These are phyloP conservation scores for Cucurbita moschata DNA, from an alignment of 306 rosid genomes.

Conservation along the genomic window DNA sequence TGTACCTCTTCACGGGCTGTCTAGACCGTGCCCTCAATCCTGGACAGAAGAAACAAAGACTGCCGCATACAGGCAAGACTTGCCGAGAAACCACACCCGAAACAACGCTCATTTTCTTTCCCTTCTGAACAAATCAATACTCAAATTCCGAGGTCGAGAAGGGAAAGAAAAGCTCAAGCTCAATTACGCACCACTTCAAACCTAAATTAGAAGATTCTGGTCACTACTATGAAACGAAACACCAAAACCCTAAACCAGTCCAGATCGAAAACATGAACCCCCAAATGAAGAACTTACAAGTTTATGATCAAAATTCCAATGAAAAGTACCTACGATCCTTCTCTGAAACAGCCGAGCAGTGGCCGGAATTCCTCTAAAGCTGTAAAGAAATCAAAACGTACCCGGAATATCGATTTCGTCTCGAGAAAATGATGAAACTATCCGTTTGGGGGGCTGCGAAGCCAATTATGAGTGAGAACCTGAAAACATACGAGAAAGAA, in stretches of 20 bases:
- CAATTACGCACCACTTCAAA: conserved; percentile 19
- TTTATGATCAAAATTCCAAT: background rate
- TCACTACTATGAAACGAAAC: conserved; percentile 8
- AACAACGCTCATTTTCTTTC: conserved; percentile 54
- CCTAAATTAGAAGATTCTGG: conserved; percentile 11
- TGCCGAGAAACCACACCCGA: conserved; percentile 87
- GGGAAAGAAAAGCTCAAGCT: conserved; percentile 50
- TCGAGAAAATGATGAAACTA: background rate
- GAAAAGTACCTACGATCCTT: conserved; percentile 19
- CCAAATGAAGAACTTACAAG: background rate
- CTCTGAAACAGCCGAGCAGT: conserved; percentile 17
- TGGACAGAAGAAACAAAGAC: conserved; percentile 85
- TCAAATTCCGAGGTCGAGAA: conserved; percentile 21
- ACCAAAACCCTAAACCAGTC: background rate
- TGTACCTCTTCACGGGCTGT: conserved; percentile 98
- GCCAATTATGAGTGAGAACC: background rate
- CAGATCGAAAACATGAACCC: conserved; percentile 5
- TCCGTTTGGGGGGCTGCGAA: background rate
- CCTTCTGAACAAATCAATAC: conserved; percentile 25
- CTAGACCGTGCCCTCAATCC: conserved; percentile 81
- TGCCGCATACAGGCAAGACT: conserved; percentile 83
- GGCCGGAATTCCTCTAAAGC: conserved; percentile 23
- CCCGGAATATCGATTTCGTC: conserved; percentile 8
- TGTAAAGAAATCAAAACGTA: conserved; percentile 9
- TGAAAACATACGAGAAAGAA: background rate